These are phyloP conservation scores for Prorocentrum cordatum DNA, from an alignment of 169 alveolate species.

Conservation along the genomic window DNA sequence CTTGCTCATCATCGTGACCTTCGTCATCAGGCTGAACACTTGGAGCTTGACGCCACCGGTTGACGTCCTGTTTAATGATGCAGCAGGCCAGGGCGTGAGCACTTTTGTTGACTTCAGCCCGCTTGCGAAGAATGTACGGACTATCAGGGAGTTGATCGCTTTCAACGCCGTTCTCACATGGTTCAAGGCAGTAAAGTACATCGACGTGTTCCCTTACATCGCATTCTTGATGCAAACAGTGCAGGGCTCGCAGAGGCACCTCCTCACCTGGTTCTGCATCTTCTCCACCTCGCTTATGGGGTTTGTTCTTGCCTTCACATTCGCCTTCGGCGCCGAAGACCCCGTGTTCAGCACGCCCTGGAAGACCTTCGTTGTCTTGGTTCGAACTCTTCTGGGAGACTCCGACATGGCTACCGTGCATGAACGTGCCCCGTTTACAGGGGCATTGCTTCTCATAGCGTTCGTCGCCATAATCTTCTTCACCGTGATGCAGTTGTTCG, in stretches of 20 bases:
- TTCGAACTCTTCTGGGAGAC: no score
- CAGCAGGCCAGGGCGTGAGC: no score
- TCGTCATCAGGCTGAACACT: slow-evolving; percentile 29
- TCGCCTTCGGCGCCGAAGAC: slow-evolving; percentile 33
- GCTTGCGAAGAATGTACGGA: slow-evolving; percentile 21
- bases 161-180: slow-evolving; percentile 34
- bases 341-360: no score
- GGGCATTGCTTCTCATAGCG: no score
- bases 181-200: slow-evolving; percentile 61
- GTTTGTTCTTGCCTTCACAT: slow-evolving; percentile 16
- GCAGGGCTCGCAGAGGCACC: background rate
- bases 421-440: no score
- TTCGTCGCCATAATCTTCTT: no score
- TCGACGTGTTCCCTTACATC: slow-evolving; percentile 39
- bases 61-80: no score
- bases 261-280: background rate
- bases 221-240: slow-evolving; percentile 46
- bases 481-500: no score
- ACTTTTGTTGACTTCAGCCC: no score
- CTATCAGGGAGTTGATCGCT: slow-evolving; percentile 8
- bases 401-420: no score
- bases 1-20: background rate
- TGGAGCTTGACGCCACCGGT: no score
- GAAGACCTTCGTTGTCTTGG: no score
- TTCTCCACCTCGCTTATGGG: slow-evolving; percentile 7